Evolutionary conservation across 306 rosid genomes (phyloP).

Genomic region (Vigna hirtella): DNA sequence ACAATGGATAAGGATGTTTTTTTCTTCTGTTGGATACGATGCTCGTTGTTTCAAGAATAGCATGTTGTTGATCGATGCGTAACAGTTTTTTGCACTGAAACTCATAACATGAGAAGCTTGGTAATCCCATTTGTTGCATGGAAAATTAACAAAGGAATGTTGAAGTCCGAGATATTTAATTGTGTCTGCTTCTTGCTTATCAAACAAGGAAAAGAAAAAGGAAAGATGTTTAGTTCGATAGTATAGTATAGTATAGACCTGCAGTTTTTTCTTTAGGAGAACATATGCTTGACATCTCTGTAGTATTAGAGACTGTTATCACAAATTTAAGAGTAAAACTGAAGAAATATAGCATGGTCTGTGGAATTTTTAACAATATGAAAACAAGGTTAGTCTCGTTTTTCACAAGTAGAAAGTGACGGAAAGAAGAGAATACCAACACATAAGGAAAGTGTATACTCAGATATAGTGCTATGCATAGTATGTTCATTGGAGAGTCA

Average conservation of each 20-base stretch:
- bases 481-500: not conserved
- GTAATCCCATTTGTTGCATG: not conserved
- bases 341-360: not conserved
- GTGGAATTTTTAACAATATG: not conserved
- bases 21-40: not conserved
- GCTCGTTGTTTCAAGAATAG: constrained; percentile 10
- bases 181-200: not conserved
- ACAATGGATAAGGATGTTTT: not conserved
- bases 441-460: not conserved
- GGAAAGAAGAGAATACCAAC: not conserved
- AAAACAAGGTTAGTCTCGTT: not conserved
- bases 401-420: not conserved
- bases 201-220: not conserved
- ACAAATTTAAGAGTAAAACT: not conserved
- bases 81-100: not conserved
- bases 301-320: not conserved
- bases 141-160: not conserved
- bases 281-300: not conserved
- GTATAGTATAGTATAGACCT: not conserved
- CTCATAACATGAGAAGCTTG: constrained; percentile 3
- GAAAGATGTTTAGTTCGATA: not conserved
- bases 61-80: not conserved
- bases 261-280: not conserved
- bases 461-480: not conserved
- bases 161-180: not conserved